phyloP scores from a whole-genome alignment of 2,329 filamentous ascomycete genomes.

The Sporothrix protearum region DNA sequence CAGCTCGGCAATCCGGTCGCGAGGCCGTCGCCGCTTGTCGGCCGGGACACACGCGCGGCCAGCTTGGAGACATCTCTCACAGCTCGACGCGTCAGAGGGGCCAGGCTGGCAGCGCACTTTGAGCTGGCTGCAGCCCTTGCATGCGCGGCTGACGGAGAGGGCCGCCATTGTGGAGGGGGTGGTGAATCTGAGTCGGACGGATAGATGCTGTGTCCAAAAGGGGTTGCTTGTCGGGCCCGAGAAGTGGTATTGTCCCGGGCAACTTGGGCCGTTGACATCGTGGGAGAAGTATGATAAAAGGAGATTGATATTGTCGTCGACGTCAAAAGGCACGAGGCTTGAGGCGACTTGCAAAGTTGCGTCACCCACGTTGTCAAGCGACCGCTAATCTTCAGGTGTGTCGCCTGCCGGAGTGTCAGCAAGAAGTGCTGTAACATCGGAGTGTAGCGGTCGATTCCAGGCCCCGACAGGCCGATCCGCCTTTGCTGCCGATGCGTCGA shows the following conservation, averaged over 20 bases:
- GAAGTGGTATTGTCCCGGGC: background rate
- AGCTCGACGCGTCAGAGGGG: background rate
- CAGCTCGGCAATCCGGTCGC: conserved; percentile 20
- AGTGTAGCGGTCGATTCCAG: background rate
- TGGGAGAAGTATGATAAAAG: background rate
- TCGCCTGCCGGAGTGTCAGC: background rate
- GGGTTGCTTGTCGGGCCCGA: background rate
- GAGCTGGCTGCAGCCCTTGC: conserved; percentile 19
- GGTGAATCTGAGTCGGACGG: background rate
- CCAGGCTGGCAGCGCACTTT: conserved; percentile 19
- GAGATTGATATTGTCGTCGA: background rate
- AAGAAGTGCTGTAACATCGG: background rate
- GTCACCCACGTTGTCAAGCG: background rate
- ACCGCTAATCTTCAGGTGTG: background rate
- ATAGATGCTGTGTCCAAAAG: background rate
- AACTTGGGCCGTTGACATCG: background rate
- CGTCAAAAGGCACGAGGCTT: background rate
- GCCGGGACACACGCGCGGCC: conserved; percentile 14
- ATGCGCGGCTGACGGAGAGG: conserved; percentile 17
- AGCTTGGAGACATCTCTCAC: conserved; percentile 12
- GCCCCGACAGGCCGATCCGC: too few relatives aligned
- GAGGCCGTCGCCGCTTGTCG: conserved; percentile 16
- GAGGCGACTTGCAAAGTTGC: background rate
- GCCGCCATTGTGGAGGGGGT: background rate
- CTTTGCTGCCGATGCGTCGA: too few relatives aligned